Evolutionary conservation across 1,284 basidiomycete genomes (phyloP), one percentile per base, ranked within the genome.

Genomic region (Vanrija pseudolonga): DNA sequence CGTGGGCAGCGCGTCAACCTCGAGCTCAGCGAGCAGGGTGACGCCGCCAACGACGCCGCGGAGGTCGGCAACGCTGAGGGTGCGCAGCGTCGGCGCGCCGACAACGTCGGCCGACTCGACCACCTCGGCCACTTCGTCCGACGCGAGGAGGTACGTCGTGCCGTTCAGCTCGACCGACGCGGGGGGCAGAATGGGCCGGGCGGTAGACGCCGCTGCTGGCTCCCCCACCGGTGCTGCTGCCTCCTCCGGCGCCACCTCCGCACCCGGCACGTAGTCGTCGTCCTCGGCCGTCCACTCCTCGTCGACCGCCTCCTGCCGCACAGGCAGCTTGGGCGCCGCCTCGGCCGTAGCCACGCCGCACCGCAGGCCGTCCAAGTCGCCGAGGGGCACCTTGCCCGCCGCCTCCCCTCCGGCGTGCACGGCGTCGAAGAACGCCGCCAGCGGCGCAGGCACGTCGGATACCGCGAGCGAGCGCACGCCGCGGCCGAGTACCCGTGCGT

Each of bases 21-120:
- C 52, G 22, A 60, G 46, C 58, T 60, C 58, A 36, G 52, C 58
- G 40, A 46, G 51, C 15, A 50, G 58, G 38, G 40, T 11, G 22
- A 60, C 51, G n/a, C 51, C 42, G 23, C 58, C 58, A n/a, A n/a
- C n/a, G 2, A 51, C 43, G 4, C 55, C 55, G 3, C 45, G 44
- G n/a, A 60, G 51, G 46, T 60, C 58, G 12, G 50, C 44, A 4
- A 24, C 45, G 5, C 48, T 36, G 23, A 60, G 22, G 8, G 50
- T 56, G 23, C 58, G 55, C 39, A 53, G 50, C 3, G 43, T 40
- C 11, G 45, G 40, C 20, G 22, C 7, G 7, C 7, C 26, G 26
- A 11, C 26, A 6, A 26, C 26, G 26, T 6, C 39, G 39, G 18
- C 18, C 18, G 24, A 19, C 51, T 56, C 57, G 3, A 41, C 22